Evolutionary conservation across 257 asterid genomes (phyloP).

Genomic region (Nicotiana paniculata): DNA sequence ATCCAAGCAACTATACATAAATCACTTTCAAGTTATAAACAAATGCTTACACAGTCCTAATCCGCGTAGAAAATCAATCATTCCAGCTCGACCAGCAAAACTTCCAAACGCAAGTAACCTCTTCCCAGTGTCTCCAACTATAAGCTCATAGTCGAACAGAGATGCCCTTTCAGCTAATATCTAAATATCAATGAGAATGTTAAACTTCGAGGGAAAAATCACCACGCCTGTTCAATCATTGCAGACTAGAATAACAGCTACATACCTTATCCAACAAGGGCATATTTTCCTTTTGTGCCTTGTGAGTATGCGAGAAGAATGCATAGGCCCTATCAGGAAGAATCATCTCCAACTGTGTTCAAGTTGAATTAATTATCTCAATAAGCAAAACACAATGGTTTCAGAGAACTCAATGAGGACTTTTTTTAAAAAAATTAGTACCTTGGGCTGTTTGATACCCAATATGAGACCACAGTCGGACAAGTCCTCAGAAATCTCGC

Average conservation of each 20-base stretch:
- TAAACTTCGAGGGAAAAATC: background rate
- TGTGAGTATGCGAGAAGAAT: constrained; percentile 95
- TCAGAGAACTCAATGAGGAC: background rate
- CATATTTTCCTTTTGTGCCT: constrained; percentile 93
- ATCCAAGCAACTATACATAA: background rate
- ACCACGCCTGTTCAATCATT: background rate
- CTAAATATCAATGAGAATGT: constrained; percentile 29
- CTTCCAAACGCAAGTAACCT: constrained; percentile 85
- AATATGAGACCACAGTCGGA: constrained; percentile 82
- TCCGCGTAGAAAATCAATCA: constrained; percentile 78
- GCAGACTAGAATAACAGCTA: background rate
- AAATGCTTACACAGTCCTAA: constrained; percentile 67
- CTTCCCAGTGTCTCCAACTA: constrained; percentile 77
- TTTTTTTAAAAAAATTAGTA: constrained; percentile 13
- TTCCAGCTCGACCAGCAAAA: constrained; percentile 96
- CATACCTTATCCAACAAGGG: constrained; percentile 91
- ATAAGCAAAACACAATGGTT: background rate
- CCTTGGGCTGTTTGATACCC: constrained; percentile 96
- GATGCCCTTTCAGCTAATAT: constrained; percentile 72
- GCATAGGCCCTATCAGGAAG: constrained; percentile 83
- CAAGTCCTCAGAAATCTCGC: constrained; percentile 82
- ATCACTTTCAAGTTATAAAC: background rate
- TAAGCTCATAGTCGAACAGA: constrained; percentile 88
- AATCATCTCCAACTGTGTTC: constrained; percentile 87
- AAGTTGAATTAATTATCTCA: background rate